These are phyloP conservation scores for Candolleomyces aberdarensis DNA, from an alignment of 768 basidiomycete genomes.

Conservation along the genomic window DNA sequence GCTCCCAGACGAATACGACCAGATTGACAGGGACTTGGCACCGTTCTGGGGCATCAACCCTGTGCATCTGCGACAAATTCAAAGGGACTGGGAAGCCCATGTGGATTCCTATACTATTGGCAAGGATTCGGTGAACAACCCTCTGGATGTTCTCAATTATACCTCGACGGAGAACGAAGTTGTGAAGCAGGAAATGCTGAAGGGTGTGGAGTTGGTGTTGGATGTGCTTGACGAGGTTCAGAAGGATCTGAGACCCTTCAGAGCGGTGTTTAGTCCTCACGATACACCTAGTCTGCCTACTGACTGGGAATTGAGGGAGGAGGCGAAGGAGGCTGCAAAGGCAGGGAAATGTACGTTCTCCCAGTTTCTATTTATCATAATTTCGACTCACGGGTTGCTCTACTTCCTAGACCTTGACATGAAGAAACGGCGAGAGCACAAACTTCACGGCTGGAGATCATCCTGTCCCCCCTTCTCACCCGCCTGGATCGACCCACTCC, in stretches of 20 bases:
- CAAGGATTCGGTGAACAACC: slow-evolving; percentile 24
- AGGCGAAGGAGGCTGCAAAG: slow-evolving; percentile 35
- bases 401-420: slow-evolving; percentile 27
- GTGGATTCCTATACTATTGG: slow-evolving; percentile 38
- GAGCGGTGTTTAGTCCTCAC: slow-evolving; percentile 50
- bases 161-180: slow-evolving; percentile 21
- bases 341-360: slow-evolving; percentile 31
- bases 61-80: slow-evolving; percentile 30
- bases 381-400: neutral
- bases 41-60: slow-evolving; percentile 73
- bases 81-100: slow-evolving; percentile 34
- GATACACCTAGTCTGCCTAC: slow-evolving; percentile 42
- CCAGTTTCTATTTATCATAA: neutral
- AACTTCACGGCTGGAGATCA: slow-evolving; percentile 34
- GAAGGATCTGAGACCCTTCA: slow-evolving; percentile 40
- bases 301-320: slow-evolving; percentile 30
- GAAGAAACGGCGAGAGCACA: slow-evolving; percentile 25
- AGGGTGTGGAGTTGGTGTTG: slow-evolving; percentile 31
- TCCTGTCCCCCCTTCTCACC: slow-evolving; percentile 34
- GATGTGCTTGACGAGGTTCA: slow-evolving; percentile 40
- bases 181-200: slow-evolving; percentile 18
- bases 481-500: slow-evolving; percentile 24
- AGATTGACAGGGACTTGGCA: slow-evolving; percentile 66
- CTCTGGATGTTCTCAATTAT: slow-evolving; percentile 26
- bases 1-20: slow-evolving; percentile 84